Evolutionary conservation across 305 asterid genomes (phyloP).

Genomic region (Solanum hybrid): DNA sequence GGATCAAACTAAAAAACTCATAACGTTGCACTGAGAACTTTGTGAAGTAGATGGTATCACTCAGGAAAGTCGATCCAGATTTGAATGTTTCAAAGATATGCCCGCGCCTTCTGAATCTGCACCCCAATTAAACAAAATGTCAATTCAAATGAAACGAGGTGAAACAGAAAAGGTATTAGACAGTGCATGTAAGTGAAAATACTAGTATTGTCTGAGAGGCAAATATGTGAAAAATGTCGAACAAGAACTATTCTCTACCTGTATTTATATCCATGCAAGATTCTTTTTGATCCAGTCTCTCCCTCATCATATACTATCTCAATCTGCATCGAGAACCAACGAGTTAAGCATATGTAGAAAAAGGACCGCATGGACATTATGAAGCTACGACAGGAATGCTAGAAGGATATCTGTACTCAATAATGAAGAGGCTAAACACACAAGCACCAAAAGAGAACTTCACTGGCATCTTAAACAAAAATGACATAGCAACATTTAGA

Average conservation of each 20-base stretch:
- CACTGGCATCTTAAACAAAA: not conserved
- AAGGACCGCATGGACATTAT: not conserved
- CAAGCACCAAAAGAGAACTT: not conserved
- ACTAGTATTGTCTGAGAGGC: not conserved
- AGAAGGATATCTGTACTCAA: not conserved
- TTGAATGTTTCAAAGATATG: not conserved
- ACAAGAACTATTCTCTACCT: not conserved
- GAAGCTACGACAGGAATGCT: not conserved
- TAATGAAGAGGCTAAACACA: not conserved
- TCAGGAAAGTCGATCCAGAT: not conserved
- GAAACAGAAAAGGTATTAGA: not conserved
- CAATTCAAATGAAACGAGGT: not conserved
- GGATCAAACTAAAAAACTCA: not conserved
- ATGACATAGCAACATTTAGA: not conserved
- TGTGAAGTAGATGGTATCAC: not conserved
- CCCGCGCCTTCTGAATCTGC: not conserved
- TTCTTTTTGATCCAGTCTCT: not conserved
- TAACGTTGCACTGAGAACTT: not conserved
- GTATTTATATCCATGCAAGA: not conserved
- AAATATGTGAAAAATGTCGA: not conserved
- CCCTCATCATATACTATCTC: not conserved
- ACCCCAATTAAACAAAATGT: not conserved
- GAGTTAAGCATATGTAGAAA: not conserved
- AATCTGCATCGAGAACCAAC: not conserved
- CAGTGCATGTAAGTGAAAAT: not conserved